Base-by-base conservation (phyloP, 2,329 filamentous ascomycete species). In the Paecilomyces sp. region DNA sequence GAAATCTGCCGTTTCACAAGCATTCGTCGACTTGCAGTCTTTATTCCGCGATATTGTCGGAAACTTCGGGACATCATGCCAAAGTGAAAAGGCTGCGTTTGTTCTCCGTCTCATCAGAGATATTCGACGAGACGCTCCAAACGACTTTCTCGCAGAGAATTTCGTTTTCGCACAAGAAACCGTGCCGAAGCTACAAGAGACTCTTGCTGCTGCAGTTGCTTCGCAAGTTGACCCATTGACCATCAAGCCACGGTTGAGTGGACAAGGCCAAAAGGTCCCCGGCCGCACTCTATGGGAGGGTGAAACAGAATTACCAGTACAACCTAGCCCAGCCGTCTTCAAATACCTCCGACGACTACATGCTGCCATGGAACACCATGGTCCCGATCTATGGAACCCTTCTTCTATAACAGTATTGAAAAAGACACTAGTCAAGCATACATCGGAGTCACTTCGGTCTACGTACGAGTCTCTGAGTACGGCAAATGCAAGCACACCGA, bases 231-330 rank as follows among this genome's bases (percentile, higher is more conserved):
- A 78, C 0, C 77, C 85, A 0, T 67, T 89, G 6, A 61, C 66
- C 3, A 61, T 72, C 22, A 76, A 71, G 57, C 61, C 34, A 73
- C 82, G 87, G 57, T 65, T 72, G 1, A 70, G 71, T n/a, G 69
- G 70, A 2, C 71, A 77, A 0, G 71, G 77, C 1, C 82, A 76
- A 58, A 76, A 68, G 30, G 81, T 90, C 0, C 80, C 82, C 1
- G 86, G 88, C 6, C 82, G 86, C 57, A 81, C 84, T 0, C 78
- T 97, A 0, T 97, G 92, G 92, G 91, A 95, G 70, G 90, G 90
- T 0, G 79, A 84, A 41, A 89, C 90, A 0, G 80, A 85, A 28
- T 72, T 96, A 51, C 93, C 93, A 0, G 81, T 86, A 5, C 90
- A 94, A 67, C 91, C 91, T 0, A 93, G 91, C 0, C 87, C 90